Conservation (phyloP, 257 asterid species). For the Agastache rugosa region DNA sequence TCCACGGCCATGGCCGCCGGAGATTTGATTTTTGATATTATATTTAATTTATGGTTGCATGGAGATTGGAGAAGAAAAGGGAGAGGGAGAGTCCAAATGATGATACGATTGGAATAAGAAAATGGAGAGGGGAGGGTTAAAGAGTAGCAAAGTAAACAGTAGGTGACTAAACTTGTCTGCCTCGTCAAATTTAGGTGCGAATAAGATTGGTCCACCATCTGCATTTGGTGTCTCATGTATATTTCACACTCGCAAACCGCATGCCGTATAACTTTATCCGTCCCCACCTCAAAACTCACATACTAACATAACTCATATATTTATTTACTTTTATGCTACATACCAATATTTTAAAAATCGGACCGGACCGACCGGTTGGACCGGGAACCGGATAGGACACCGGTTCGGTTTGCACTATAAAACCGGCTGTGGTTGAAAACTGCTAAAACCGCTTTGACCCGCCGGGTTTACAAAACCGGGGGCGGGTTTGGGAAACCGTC, state of each 20-base stretch:
- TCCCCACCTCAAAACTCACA: too few species aligned
- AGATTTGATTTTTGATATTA: not conserved
- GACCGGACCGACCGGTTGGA: not conserved
- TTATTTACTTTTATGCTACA: too few species aligned
- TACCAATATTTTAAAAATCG: not conserved
- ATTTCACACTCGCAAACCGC: too few species aligned
- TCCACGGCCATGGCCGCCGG: constrained; percentile 79
- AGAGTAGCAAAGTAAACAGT: constrained; percentile 60
- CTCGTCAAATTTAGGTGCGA: constrained; percentile 79
- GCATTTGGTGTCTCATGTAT: not conserved
- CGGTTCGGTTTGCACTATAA: not conserved
- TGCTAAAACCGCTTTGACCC: not conserved
- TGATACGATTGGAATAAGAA: not conserved
- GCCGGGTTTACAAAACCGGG: not conserved
- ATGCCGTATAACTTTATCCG: too few species aligned
- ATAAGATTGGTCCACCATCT: constrained; percentile 52
- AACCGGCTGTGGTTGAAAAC: not conserved
- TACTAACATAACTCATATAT: too few species aligned
- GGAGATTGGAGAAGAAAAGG: not conserved
- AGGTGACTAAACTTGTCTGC: constrained; percentile 56
- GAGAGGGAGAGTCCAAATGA: constrained; percentile 28
- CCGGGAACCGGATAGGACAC: not conserved
- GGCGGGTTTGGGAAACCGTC: too few species aligned
- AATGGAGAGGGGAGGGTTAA: constrained; percentile 5
- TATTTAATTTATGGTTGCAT: not conserved